Conservation (phyloP, 441 rosid genomes). For the Aquilaria agallochum region DNA sequence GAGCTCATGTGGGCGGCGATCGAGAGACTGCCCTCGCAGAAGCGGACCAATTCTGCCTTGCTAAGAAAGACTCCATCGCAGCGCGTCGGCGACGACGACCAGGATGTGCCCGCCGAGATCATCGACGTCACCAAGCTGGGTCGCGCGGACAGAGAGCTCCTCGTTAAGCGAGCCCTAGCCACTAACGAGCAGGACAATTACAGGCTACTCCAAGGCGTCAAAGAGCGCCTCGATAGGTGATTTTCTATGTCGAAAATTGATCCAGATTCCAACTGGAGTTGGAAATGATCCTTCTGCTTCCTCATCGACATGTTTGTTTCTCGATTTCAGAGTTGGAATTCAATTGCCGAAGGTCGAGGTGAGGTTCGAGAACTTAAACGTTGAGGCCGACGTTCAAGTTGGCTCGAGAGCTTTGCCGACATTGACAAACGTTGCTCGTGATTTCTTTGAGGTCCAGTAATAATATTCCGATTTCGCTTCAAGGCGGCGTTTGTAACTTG, state of each 20-base stretch:
- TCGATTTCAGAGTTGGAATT: slow-evolving; percentile 51
- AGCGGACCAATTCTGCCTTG: slow-evolving; percentile 42
- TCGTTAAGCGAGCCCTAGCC: slow-evolving; percentile 77
- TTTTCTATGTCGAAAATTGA: neutral
- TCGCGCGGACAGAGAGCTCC: slow-evolving; percentile 55
- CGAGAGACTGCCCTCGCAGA: slow-evolving; percentile 61
- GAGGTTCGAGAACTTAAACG: slow-evolving; percentile 61
- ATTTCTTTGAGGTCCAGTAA: slow-evolving; percentile 52
- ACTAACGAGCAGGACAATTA: slow-evolving; percentile 82
- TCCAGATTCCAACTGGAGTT: neutral
- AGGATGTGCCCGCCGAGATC: slow-evolving; percentile 32
- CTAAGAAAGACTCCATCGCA: slow-evolving; percentile 37
- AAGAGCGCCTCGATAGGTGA: slow-evolving; percentile 78
- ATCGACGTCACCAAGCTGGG: slow-evolving; percentile 69
- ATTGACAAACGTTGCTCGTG: slow-evolving; percentile 59
- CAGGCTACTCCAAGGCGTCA: slow-evolving; percentile 61
- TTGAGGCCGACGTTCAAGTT: slow-evolving; percentile 56
- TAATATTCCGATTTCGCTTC: neutral
- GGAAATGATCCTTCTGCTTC: neutral
- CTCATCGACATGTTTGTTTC: neutral
- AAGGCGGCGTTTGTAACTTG: too few relatives aligned
- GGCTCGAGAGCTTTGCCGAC: slow-evolving; percentile 90
- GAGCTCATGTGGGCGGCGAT: slow-evolving; percentile 88
- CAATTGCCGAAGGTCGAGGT: slow-evolving; percentile 76
- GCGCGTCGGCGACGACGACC: neutral